A percentile compares a stretch with the other conserved stretches of the same genome.
phyloP scores from a whole-genome alignment of 441 rosid genomes.

The Sinapis alba region DNA sequence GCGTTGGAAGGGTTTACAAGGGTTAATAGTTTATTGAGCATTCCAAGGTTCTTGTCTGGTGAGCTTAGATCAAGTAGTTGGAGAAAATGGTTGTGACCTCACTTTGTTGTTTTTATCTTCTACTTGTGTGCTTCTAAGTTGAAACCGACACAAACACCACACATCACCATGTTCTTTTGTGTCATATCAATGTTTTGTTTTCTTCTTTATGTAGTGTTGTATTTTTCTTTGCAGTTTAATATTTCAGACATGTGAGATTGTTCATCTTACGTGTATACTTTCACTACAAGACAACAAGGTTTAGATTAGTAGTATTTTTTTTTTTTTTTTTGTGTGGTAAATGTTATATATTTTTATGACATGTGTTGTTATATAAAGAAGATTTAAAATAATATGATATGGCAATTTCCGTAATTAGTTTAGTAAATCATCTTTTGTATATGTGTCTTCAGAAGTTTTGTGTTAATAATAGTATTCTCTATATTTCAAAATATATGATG shows the following conservation, averaged over 20 bases:
- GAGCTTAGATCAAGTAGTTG: conserved; percentile 73
- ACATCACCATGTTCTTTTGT: conserved; percentile 32
- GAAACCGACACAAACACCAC: conserved; percentile 5
- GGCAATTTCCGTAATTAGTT: neutral
- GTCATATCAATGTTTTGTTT: conserved; percentile 17
- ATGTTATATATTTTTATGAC: too few species aligned
- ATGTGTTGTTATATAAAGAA: neutral
- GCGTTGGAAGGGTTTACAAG: conserved; percentile 76
- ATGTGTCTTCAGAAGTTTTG: neutral
- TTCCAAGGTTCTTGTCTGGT: conserved; percentile 55
- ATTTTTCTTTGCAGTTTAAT: neutral
- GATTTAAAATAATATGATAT: neutral
- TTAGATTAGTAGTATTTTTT: neutral
- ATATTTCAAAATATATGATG: neutral
- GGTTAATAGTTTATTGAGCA: conserved; percentile 56
- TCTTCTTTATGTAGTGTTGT: neutral
- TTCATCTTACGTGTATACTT: neutral
- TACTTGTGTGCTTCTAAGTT: conserved; percentile 15
- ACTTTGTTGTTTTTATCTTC: neutral
- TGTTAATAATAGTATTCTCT: neutral
- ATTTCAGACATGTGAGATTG: conserved; percentile 25
- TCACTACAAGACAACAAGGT: neutral
- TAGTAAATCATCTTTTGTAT: too few species aligned
- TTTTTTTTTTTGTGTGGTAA: neutral
- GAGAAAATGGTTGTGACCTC: conserved; percentile 76